Evolutionary conservation across 805 yeast species (phyloP).

Genomic region (Tetrapisispora nanseiensis): DNA sequence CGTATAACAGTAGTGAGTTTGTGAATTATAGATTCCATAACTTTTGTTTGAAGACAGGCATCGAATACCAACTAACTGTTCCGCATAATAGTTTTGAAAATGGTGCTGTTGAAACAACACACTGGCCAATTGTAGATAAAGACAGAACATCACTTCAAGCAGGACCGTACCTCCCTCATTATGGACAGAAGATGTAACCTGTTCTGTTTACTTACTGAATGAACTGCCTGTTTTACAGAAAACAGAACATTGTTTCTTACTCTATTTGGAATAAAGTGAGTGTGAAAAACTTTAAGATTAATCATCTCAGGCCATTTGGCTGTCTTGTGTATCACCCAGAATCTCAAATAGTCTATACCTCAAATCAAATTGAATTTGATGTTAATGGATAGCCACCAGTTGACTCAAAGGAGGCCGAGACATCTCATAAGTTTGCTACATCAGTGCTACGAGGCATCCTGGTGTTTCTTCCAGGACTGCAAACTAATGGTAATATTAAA

Average conservation of each 20-base stretch:
- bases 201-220: constrained; percentile 8
- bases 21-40: background rate
- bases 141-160: constrained; percentile 5
- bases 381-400: constrained; percentile 4
- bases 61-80: constrained; percentile 9
- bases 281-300: background rate
- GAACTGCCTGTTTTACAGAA: constrained; percentile 1
- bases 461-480: too few species aligned
- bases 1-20: constrained; percentile 6
- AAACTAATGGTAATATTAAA: too few species aligned
- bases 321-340: constrained; percentile 7
- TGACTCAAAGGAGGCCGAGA: background rate
- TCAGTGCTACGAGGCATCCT: background rate
- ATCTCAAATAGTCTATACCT: background rate
- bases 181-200: constrained; percentile 13
- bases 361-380: constrained; percentile 7
- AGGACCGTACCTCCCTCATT: constrained; percentile 7
- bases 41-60: constrained; percentile 2
- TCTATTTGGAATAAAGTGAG: background rate
- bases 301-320: constrained; percentile 8
- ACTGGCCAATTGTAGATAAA: constrained; percentile 8
- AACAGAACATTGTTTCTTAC: constrained; percentile 3
- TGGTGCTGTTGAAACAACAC: constrained; percentile 12
- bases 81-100: constrained; percentile 10
- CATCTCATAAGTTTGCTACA: constrained; percentile 4